Evolutionary conservation across 2,329 filamentous ascomycete genomes (phyloP).

Genomic region (Trichoderma oligosporum): DNA sequence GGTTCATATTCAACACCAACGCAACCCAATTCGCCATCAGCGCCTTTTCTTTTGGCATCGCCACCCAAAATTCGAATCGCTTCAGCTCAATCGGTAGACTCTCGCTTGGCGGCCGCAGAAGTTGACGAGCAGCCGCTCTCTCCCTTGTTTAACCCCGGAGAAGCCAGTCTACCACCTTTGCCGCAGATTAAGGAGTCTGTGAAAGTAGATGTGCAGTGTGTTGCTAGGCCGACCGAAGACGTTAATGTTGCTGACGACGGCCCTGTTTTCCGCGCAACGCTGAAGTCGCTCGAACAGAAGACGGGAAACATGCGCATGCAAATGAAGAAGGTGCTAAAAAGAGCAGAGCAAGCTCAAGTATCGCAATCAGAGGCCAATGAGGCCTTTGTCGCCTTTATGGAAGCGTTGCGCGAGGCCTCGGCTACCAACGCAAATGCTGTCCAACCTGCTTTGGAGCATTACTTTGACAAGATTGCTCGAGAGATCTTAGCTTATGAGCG

Average conservation of each 20-base stretch:
- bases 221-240: slow-evolving; percentile 77
- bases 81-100: slow-evolving; percentile 84
- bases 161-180: slow-evolving; percentile 31
- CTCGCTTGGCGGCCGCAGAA: slow-evolving; percentile 65
- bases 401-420: slow-evolving; percentile 81
- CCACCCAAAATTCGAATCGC: slow-evolving; percentile 76
- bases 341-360: slow-evolving; percentile 80
- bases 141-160: slow-evolving; percentile 42
- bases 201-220: slow-evolving; percentile 80
- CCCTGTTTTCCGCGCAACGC: slow-evolving; percentile 90
- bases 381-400: slow-evolving; percentile 75
- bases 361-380: slow-evolving; percentile 84
- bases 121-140: slow-evolving; percentile 55
- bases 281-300: slow-evolving; percentile 94
- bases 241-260: slow-evolving; percentile 84
- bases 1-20: slow-evolving; percentile 34
- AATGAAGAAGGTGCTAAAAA: slow-evolving; percentile 95
- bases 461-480: slow-evolving; percentile 93
- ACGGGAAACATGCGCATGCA: slow-evolving; percentile 88
- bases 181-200: slow-evolving; percentile 48
- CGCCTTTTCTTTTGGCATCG: slow-evolving; percentile 67
- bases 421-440: slow-evolving; percentile 92
- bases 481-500: slow-evolving; percentile 87
- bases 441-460: slow-evolving; percentile 94
- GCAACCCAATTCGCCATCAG: slow-evolving; percentile 64